Conservation (phyloP, 1,139 yeast genomes). For the Sugiyamaella grinbergsii region DNA sequence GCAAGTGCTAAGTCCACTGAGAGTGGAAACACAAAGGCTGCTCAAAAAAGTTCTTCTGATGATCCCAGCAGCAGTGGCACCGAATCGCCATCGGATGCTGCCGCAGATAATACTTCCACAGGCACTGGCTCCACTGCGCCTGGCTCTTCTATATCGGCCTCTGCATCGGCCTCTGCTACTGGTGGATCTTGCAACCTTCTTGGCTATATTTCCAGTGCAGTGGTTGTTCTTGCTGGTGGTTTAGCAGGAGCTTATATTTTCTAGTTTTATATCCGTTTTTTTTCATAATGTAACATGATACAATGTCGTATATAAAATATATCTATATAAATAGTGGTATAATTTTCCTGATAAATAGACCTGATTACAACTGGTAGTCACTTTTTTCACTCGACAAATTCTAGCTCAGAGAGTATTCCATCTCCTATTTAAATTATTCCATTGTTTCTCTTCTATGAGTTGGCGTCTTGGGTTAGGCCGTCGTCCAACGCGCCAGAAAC, state of each 20-base stretch:
- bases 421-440: too few relatives aligned
- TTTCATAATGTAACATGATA: conserved; percentile 2
- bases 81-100: too few relatives aligned
- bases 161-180: conserved; percentile 18
- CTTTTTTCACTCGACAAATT: too few relatives aligned
- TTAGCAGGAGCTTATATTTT: not conserved
- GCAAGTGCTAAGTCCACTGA: not conserved
- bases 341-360: too few relatives aligned
- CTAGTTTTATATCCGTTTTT: not conserved
- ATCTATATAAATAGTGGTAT: too few relatives aligned
- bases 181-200: not conserved
- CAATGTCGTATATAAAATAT: too few relatives aligned
- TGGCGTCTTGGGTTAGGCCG: too few relatives aligned
- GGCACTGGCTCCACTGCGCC: conserved; percentile 14
- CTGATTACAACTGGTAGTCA: too few relatives aligned
- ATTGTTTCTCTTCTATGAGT: too few relatives aligned
- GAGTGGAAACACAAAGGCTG: not conserved
- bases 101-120: conserved; percentile 17
- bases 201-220: not conserved
- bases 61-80: not conserved
- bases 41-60: too few relatives aligned
- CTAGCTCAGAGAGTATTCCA: too few relatives aligned
- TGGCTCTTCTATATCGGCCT: conserved; percentile 11
- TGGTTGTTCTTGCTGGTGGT: conserved; percentile 3
- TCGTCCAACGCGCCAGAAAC: conserved; percentile 12